Conservation (phyloP, 371 early-diverging fungal genomes). For the Zopfochytrium polystomum region DNA sequence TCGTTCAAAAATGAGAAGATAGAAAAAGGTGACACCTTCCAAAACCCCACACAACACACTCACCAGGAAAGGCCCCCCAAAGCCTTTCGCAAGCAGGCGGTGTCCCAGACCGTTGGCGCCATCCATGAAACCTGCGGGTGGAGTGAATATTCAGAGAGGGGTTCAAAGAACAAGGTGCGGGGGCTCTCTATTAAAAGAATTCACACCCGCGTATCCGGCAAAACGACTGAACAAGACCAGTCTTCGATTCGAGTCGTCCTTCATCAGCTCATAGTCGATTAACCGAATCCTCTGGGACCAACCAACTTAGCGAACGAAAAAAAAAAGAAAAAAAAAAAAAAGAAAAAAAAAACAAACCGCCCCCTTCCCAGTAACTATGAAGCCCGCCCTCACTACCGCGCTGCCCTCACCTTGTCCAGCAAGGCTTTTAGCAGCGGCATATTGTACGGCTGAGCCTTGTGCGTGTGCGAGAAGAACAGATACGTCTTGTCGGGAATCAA, state of each 20-base stretch:
- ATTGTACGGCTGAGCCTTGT: slow-evolving; percentile 92
- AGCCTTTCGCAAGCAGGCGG: slow-evolving; percentile 83
- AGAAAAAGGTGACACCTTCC: no score
- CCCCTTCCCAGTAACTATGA: background rate
- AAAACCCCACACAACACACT: no score
- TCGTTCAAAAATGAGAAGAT: no score
- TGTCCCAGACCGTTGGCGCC: slow-evolving; percentile 89
- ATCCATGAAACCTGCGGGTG: slow-evolving; percentile 86
- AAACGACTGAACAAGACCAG: slow-evolving; percentile 89
- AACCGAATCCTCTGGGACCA: slow-evolving; percentile 72
- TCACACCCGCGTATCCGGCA: slow-evolving; percentile 90
- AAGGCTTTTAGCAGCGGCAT: slow-evolving; percentile 85
- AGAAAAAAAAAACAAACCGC: slow-evolving; percentile 14
- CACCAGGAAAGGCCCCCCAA: slow-evolving; percentile 91
- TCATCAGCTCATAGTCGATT: slow-evolving; percentile 95
- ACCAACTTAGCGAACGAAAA: background rate
- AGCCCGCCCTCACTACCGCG: background rate
- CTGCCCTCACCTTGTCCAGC: slow-evolving; percentile 71
- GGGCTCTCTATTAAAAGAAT: background rate
- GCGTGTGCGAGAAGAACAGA: slow-evolving; percentile 94
- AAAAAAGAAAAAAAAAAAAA: no score
- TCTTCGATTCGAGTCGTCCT: slow-evolving; percentile 69
- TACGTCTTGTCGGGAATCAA: slow-evolving; percentile 87
- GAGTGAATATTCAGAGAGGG: background rate
- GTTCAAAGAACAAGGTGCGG: background rate